Evolutionary conservation across 345 rosid species (phyloP).

Genomic region (Eucalyptus sp.): DNA sequence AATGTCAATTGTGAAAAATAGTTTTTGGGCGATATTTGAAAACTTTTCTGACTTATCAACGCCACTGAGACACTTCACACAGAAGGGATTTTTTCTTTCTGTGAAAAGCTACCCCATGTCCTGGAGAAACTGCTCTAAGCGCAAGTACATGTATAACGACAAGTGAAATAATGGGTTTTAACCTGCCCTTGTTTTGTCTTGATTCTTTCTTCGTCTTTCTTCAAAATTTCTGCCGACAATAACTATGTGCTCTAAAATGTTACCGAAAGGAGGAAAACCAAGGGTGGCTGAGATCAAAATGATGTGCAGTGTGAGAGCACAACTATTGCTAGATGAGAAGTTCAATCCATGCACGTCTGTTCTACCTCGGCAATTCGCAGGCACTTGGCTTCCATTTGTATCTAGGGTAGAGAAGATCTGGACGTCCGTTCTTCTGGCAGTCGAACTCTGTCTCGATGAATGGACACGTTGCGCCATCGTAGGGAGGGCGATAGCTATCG

Average conservation of each 20-base stretch:
- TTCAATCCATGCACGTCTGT: background rate
- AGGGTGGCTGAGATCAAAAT: background rate
- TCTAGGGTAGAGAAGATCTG: slow-evolving; percentile 25
- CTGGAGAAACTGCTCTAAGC: background rate
- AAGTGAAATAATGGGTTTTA: background rate
- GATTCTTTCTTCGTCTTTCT: background rate
- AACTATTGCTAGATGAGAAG: background rate
- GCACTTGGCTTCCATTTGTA: slow-evolving; percentile 42
- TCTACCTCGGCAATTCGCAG: slow-evolving; percentile 37
- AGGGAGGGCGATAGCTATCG: slow-evolving; percentile 13
- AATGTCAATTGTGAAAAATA: background rate
- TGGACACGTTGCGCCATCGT: slow-evolving; percentile 25
- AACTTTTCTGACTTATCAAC: background rate
- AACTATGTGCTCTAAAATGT: background rate
- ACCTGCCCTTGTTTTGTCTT: background rate
- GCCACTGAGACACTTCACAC: background rate
- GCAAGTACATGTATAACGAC: too few species aligned
- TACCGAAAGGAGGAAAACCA: background rate
- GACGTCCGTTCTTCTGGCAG: slow-evolving; percentile 48
- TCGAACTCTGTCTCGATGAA: slow-evolving; percentile 37
- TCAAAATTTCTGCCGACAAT: background rate
- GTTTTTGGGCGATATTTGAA: background rate
- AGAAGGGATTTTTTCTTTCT: background rate
- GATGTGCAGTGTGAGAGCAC: background rate
- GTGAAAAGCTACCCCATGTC: background rate